Base-by-base conservation (phyloP, 768 basidiomycete species). In the Boletus reticulatus region DNA sequence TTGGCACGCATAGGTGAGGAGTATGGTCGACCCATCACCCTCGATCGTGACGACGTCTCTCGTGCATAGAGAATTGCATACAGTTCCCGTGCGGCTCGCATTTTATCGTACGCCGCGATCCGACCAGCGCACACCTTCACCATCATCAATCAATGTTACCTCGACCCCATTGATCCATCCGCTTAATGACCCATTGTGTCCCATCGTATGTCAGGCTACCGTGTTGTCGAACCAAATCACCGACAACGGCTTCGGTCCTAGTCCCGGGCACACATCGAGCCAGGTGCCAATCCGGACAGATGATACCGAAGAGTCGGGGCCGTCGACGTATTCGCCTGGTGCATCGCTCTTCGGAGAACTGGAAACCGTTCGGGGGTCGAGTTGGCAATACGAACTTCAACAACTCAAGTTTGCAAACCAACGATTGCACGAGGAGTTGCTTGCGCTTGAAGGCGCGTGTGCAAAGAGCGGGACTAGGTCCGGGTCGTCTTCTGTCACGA, bases 341-440 rank as follows among this genome's bases (percentile, higher is more conserved):
- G 65, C 72, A 56, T 77, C 90, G 59, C 68, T 93, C 17, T 93
- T 92, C 58, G 84, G 83, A 39, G 89, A 91, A 67, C 78, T 94
- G 14, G 84, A 88, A 42, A 78, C 80, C 0, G 70, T 73, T 14
- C 75, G 87, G 6, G 85, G 82, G 12, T 87, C 87, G 32, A 92
- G 90, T 60, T 97, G 94, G 94, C 94, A 96, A 74, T 96, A 93
- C 62, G 92, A 94, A 73, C 76, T 95, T 46, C 88, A 92, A 72
- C 90, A 94, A 70, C 76, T 94, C 60, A 80, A 84, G 65, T 85
- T 85, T 63, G 77, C 80, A 50, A 93, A 92, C 64, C 77, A 83
- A 70, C 72, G 84, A 57, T 59, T 92, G 52, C 69, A 69, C 49
- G 87, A 88, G 44, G 88, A 92, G 63, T 57, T 85, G 29, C 67